Percentiles rank a stretch among this genome's conserved stretches.
Evolutionary conservation across 345 rosid species (phyloP).

Genomic region (Firmiana major): DNA sequence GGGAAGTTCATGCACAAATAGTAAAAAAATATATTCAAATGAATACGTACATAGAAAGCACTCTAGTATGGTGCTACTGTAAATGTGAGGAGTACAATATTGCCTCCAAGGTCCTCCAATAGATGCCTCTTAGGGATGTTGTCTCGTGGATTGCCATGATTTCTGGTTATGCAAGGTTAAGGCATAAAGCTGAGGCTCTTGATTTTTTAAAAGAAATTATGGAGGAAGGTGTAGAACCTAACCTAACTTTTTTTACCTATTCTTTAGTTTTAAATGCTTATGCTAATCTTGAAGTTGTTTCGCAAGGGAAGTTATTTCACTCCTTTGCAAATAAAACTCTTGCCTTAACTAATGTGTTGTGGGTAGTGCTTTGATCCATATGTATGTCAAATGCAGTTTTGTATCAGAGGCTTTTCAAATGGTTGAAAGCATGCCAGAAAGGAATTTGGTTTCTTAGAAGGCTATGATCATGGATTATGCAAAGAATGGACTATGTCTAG

Average conservation of each 20-base stretch:
- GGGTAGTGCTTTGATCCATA: conserved; percentile 74
- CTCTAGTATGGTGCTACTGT: conserved; percentile 81
- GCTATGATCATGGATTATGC: conserved; percentile 82
- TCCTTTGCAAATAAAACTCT: conserved; percentile 73
- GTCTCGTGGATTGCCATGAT: conserved; percentile 95
- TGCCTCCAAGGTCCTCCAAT: conserved; percentile 65
- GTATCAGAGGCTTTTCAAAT: conserved; percentile 67
- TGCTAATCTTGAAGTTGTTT: conserved; percentile 61
- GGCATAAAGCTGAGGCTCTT: conserved; percentile 70
- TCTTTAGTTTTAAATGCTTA: conserved; percentile 84
- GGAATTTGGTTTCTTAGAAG: conserved; percentile 73
- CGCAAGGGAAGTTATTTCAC: conserved; percentile 67
- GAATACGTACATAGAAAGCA: conserved; percentile 59
- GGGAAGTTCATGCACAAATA: conserved; percentile 75
- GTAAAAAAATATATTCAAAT: conserved; percentile 48
- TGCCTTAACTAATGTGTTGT: conserved; percentile 62
- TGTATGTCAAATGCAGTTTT: conserved; percentile 83
- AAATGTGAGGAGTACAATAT: conserved; percentile 59
- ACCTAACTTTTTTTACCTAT: conserved; percentile 65
- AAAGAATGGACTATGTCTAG: conserved; percentile 62
- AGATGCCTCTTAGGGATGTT: conserved; percentile 69
- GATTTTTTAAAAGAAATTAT: conserved; percentile 76
- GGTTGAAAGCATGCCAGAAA: conserved; percentile 70
- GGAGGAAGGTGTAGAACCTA: conserved; percentile 84
- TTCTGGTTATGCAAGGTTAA: conserved; percentile 68